Conservation (phyloP, 208 protist genomes). For the Kentomonas sorsogonicus region DNA sequence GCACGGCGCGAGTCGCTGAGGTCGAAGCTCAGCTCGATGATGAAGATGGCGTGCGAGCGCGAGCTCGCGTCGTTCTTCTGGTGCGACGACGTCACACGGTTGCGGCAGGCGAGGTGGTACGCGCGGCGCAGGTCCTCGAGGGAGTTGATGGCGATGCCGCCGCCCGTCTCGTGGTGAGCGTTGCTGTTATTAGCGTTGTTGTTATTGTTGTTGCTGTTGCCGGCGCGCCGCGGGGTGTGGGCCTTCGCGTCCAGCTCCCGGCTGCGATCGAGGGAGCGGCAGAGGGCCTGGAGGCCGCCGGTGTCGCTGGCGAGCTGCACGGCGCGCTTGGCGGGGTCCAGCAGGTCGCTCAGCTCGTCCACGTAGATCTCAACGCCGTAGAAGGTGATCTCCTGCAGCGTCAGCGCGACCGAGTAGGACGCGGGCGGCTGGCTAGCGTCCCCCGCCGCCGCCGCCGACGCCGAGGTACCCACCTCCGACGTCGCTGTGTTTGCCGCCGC, state of each 20-base stretch:
- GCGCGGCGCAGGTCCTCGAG: constrained; percentile 57
- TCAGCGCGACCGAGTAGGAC: constrained; percentile 25
- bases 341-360: constrained; percentile 74
- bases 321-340: constrained; percentile 68
- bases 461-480: not conserved
- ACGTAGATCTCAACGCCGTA: constrained; percentile 87
- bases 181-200: constrained; percentile 2
- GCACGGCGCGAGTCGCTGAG: constrained; percentile 16
- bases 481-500: constrained; percentile 3
- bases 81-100: constrained; percentile 70
- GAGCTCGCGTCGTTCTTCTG: constrained; percentile 72
- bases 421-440: constrained; percentile 3
- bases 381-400: constrained; percentile 61
- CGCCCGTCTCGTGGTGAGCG: constrained; percentile 21
- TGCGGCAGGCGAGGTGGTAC: constrained; percentile 60
- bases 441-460: not conserved
- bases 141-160: constrained; percentile 56
- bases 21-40: constrained; percentile 78
- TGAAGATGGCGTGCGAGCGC: constrained; percentile 85
- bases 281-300: constrained; percentile 62
- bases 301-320: constrained; percentile 58
- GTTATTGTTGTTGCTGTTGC: constrained; percentile 5
- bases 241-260: constrained; percentile 13
- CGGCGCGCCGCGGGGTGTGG: constrained; percentile 13
- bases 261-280: constrained; percentile 52